phyloP scores from a whole-genome alignment of 306 rosid species.

The Cicer judaicum region DNA sequence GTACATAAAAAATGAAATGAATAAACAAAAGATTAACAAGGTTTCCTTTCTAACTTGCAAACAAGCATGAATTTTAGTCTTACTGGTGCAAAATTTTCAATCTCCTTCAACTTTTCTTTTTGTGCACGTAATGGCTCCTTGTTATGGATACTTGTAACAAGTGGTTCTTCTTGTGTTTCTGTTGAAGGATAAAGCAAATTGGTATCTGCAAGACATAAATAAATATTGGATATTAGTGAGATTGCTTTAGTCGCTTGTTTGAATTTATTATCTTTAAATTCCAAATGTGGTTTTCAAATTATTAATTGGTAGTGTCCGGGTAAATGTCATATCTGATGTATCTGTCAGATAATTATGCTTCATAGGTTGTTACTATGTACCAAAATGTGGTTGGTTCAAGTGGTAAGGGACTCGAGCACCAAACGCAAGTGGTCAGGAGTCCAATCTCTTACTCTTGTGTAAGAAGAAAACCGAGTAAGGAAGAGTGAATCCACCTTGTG shows the following conservation, averaged over 20 bases:
- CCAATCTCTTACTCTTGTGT: too few relatives aligned
- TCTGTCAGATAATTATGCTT: too few relatives aligned
- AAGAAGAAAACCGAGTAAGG: too few relatives aligned
- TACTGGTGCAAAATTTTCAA: conserved; percentile 5
- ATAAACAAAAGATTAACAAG: background rate
- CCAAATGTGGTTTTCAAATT: background rate
- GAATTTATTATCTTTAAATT: background rate
- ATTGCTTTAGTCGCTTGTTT: background rate
- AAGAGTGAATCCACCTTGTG: too few relatives aligned
- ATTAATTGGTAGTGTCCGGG: too few relatives aligned
- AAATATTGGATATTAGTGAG: conserved; percentile 6
- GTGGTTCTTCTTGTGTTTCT: conserved; percentile 16
- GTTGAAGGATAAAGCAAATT: background rate
- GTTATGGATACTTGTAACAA: conserved; percentile 4
- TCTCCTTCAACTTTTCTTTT: conserved; percentile 5
- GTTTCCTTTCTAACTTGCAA: background rate
- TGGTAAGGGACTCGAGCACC: too few relatives aligned
- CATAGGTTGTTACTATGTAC: too few relatives aligned
- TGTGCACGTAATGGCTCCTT: background rate
- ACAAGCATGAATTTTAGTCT: background rate
- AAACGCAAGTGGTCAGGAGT: too few relatives aligned
- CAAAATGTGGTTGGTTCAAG: too few relatives aligned
- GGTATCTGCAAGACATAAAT: conserved; percentile 29
- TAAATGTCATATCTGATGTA: too few relatives aligned
- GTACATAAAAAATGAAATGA: background rate